Evolutionary conservation across 1,139 yeast species (phyloP).

Genomic region (Suhomyces taliae): DNA sequence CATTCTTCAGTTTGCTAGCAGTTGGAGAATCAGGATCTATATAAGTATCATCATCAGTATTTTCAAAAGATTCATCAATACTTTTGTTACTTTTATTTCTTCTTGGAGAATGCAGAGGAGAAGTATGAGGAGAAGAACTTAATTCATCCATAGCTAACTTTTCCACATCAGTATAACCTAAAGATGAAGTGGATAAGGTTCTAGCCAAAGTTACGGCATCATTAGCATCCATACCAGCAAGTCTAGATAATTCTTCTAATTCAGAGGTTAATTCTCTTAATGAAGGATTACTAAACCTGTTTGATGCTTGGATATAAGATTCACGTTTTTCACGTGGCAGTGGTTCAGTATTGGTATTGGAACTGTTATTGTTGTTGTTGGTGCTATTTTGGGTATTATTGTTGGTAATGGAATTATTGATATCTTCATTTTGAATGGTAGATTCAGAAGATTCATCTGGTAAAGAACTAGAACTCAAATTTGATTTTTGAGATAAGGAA

Average conservation of each 20-base stretch:
- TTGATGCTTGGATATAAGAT: conserved; percentile 11
- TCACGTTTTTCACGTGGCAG: conserved; percentile 9
- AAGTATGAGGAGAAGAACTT: conserved; percentile 18
- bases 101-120: conserved; percentile 15
- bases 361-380: background rate
- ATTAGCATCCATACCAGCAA: conserved; percentile 71
- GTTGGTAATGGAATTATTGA: background rate
- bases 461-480: conserved; percentile 19
- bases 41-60: conserved; percentile 8
- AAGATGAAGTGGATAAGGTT: conserved; percentile 60
- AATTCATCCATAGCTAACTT: conserved; percentile 46
- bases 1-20: conserved; percentile 1
- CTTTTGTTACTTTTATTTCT: conserved; percentile 5
- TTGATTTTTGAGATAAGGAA: conserved; percentile 33
- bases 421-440: conserved; percentile 1
- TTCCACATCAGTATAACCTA: conserved; percentile 57
- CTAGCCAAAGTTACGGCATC: conserved; percentile 78
- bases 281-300: conserved; percentile 49
- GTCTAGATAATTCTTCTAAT: conserved; percentile 60
- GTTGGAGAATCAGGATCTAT: conserved; percentile 14
- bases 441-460: conserved; percentile 8
- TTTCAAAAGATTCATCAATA: conserved; percentile 4
- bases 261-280: conserved; percentile 67
- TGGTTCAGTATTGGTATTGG: background rate
- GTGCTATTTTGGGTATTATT: background rate